Evolutionary conservation across 352 stramenopile species (phyloP).

Genomic region (Blastocystis sp.): DNA sequence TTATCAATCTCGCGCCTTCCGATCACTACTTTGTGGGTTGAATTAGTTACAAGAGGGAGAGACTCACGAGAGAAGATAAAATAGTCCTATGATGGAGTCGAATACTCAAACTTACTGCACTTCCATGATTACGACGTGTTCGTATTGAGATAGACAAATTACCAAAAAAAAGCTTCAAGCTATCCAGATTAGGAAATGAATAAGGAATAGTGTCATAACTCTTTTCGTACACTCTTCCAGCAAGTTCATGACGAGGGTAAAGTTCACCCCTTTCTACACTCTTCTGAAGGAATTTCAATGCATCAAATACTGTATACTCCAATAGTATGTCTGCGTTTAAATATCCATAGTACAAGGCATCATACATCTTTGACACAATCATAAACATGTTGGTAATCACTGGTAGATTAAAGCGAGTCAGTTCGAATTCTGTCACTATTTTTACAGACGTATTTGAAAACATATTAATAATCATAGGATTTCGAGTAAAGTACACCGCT

Average conservation of each 20-base stretch:
- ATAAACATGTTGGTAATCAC: neutral
- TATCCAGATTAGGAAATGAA: neutral
- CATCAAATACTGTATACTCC: neutral
- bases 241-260: neutral
- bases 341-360: conserved; percentile 35
- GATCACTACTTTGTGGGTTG: neutral
- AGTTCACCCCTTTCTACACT: neutral
- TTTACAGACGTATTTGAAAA: neutral
- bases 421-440: neutral
- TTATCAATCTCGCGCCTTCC: neutral
- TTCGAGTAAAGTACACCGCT: neutral
- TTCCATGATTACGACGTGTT: neutral
- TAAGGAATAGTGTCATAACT: neutral
- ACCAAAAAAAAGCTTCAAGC: neutral
- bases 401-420: neutral
- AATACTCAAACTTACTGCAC: neutral
- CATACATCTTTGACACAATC: neutral
- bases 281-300: neutral
- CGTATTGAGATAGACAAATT: neutral
- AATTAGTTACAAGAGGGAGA: neutral
- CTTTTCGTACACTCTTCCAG: neutral
- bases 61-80: conserved; percentile 1
- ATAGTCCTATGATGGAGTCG: neutral
- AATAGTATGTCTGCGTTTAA: conserved; percentile 3
- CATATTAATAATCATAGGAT: neutral